Evolutionary conservation across 495 filamentous ascomycete genomes (phyloP).

Genomic region (Astrocystis sublimbata): DNA sequence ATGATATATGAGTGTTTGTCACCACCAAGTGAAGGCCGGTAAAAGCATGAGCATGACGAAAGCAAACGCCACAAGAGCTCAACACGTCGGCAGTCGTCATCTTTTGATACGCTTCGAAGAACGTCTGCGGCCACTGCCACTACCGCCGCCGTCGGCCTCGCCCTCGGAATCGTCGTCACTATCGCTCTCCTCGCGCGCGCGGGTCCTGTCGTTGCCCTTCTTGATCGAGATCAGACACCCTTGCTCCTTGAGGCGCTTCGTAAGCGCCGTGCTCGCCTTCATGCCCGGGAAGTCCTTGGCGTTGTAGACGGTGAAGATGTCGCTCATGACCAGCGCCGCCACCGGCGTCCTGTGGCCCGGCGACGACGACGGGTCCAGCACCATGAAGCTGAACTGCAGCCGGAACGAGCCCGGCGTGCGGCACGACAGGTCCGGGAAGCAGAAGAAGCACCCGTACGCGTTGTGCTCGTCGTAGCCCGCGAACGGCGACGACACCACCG

Average conservation of each 20-base stretch:
- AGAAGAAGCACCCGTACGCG: slow-evolving; percentile 82
- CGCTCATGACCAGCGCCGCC: slow-evolving; percentile 68
- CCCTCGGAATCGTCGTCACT: slow-evolving; percentile 47
- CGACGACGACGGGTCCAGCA: slow-evolving; percentile 59
- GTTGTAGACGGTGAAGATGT: slow-evolving; percentile 83
- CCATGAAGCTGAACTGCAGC: slow-evolving; percentile 84
- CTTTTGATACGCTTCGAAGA: slow-evolving; percentile 29
- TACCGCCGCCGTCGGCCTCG: slow-evolving; percentile 13
- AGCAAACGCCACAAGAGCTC: background rate
- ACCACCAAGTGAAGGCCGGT: too few species aligned
- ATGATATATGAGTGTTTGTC: too few species aligned
- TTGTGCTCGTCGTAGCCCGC: slow-evolving; percentile 65
- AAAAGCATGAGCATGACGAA: background rate
- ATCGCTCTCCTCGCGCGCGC: slow-evolving; percentile 50
- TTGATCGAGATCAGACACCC: slow-evolving; percentile 78
- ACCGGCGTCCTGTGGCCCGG: slow-evolving; percentile 61
- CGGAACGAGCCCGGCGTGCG: slow-evolving; percentile 82
- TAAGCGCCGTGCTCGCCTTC: slow-evolving; percentile 69
- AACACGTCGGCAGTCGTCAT: slow-evolving; percentile 22
- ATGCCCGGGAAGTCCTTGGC: slow-evolving; percentile 98
- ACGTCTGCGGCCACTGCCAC: slow-evolving; percentile 20
- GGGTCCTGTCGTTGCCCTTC: slow-evolving; percentile 70
- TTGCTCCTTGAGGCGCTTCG: slow-evolving; percentile 70
- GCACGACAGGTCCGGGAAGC: slow-evolving; percentile 91
- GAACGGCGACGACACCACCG: slow-evolving; percentile 73